These are phyloP conservation scores for Sclerospora graminicola DNA, from an alignment of 352 stramenopile species.

Conservation along the genomic window DNA sequence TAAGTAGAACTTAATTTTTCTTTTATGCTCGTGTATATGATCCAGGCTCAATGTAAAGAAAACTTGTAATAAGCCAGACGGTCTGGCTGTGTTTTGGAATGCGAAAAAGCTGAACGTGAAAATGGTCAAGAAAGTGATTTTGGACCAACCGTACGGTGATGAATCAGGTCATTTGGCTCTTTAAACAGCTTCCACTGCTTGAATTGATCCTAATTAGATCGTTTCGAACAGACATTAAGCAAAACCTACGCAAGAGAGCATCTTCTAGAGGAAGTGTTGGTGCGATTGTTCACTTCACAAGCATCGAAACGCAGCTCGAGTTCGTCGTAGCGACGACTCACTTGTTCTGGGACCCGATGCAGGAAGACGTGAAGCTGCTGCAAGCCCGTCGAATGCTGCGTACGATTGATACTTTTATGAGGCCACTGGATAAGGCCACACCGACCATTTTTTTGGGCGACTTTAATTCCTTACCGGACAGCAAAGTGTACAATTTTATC, in stretches of 20 bases:
- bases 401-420: conserved; percentile 29
- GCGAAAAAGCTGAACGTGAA: conserved; percentile 35
- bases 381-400: conserved; percentile 49
- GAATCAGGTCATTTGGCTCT: conserved; percentile 30
- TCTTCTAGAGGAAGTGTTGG: conserved; percentile 46
- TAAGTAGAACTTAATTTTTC: background rate
- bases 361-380: conserved; percentile 80
- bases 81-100: conserved; percentile 68
- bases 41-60: conserved; percentile 67
- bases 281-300: conserved; percentile 45
- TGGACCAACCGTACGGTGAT: conserved; percentile 43
- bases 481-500: conserved; percentile 60
- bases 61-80: conserved; percentile 44
- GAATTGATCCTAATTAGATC: background rate
- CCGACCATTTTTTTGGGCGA: conserved; percentile 60
- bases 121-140: conserved; percentile 24
- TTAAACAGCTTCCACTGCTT: background rate
- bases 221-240: conserved; percentile 27
- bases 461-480: conserved; percentile 77
- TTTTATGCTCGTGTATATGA: background rate
- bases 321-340: conserved; percentile 76
- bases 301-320: conserved; percentile 16
- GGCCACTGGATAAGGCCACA: conserved; percentile 4
- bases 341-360: conserved; percentile 74
- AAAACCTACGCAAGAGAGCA: conserved; percentile 40